Base-by-base conservation (phyloP, 495 filamentous ascomycete genomes). In the Sabuloglossum arenarium region DNA sequence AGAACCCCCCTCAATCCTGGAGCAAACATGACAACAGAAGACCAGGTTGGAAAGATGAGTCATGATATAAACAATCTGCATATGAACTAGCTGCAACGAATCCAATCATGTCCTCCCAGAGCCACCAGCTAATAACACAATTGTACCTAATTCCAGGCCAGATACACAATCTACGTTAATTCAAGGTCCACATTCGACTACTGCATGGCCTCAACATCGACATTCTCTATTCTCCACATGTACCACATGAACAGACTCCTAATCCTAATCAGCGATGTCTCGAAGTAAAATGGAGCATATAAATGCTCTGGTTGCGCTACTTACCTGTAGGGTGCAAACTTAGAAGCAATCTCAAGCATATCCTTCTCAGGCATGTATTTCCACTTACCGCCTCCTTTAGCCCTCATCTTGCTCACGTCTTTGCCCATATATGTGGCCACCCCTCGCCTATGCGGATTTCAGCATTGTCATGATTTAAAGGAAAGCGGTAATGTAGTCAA, bases 321-420 rank as follows among this genome's bases (percentile, higher is more conserved):
- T 71, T 67, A 76, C 81, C 87, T 77, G 67, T 88, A 96, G 2
- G 89, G 89, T 31, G 76, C 73, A 63, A 94, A 98, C 64, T 76
- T 79, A 10, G 82, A 85, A 2, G 85, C 79, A 54, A 83, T 68
- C 61, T 89, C 81, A 61, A 84, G 65, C 91, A 98, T 97, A 61
- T 98, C 91, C 56, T 77, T 75, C 68, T 98, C 91, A 12, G 75
- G 73, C 86, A 96, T 91, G 64, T 95, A 98, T 73, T 96, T 97
- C 79, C 86, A 95, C 72, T 97, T 96, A 55, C 86, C 85, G 57
- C 77, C 75, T 24, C 82, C 82, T 61, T 87, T 87, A 12, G 69
- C 73, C 72, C 94, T 96, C 57, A 95, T 65, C 66, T 86, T 91
- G 25, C 69, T 76, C 1, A 96, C 80, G 66, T 98, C 85, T 59